Evolutionary conservation across 257 asterid genomes (phyloP).

Genomic region (Cordia subcordata): DNA sequence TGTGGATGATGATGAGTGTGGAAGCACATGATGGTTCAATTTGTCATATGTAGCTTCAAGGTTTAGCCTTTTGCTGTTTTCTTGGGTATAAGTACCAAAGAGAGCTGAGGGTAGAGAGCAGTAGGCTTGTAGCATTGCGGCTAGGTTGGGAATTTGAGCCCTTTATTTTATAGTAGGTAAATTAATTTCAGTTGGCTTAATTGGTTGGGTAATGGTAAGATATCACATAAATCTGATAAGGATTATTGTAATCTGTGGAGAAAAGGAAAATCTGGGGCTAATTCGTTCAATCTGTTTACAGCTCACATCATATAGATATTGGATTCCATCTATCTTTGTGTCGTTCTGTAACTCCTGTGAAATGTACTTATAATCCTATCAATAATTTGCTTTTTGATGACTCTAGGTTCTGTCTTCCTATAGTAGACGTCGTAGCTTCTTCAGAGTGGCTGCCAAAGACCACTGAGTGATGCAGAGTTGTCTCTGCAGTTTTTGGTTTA

Average conservation of each 20-base stretch:
- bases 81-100: constrained; percentile 1
- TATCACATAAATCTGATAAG: not conserved
- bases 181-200: not conserved
- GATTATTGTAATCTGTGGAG: not conserved
- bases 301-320: not conserved
- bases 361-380: not conserved
- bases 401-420: constrained; percentile 2
- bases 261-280: not conserved
- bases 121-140: not conserved
- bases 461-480: constrained; percentile 20
- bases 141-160: not conserved
- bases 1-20: constrained; percentile 12
- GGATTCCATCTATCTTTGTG: not conserved
- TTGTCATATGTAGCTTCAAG: not conserved
- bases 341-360: not conserved
- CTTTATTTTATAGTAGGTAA: not conserved
- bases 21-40: not conserved
- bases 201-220: not conserved
- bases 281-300: not conserved
- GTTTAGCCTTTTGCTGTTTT: constrained; percentile 1
- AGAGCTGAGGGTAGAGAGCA: not conserved
- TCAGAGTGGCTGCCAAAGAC: constrained; percentile 20
- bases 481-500: constrained; percentile 11
- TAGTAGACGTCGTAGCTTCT: constrained; percentile 5
- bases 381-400: not conserved